Evolutionary conservation across 1,139 yeast species (phyloP), one percentile per base, ranked within the genome.

Genomic region (Petasospora fabianii): DNA sequence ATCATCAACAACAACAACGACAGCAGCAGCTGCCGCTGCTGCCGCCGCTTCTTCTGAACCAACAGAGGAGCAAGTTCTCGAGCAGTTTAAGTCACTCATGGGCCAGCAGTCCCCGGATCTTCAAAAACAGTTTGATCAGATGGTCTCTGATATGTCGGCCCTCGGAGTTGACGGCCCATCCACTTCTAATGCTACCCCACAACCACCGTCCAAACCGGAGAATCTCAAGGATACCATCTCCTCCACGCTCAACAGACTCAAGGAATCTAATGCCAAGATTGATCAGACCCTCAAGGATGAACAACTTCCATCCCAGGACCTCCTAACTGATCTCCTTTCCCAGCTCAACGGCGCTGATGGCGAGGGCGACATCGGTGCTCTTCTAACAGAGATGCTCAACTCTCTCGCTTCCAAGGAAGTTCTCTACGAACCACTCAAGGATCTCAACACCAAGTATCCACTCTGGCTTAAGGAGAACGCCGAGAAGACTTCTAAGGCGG

Each of bases 401-500:
- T 94, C 87, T 59, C 73, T 92, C 60, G 78, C 94, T 15, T 80
- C 95, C 7, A 90, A 87, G 59, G 94, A 83, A 42, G 86, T 90
- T 22, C 69, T 92, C 35, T 90, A 86, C 58, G 95, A 84, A 51
- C 96, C 97, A 3, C 75, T 92, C 64, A 84, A 81, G 55, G 96
- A 87, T 46, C 71, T 90, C 60, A 77, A 82, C 48, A 65, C 69
- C 16, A 86, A 85, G 50, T 80, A 77, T 56, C 57, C 58, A 6
- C 36, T 47, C 24, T 65, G 68, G 60, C 50, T 73, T 56, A 65
- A 64, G 33, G 71, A 66, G 38, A 64, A 71, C 48, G 62, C 64
- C 8, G 60, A 58, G n/a, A 64, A 66, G 24, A 60, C 76, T 26
- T 53, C 74, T 6, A 69, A 67, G 30, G 75, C 66, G 12, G 77